Conservation (phyloP, 2,329 filamentous ascomycete genomes). For the Harringtonia aguacate region DNA sequence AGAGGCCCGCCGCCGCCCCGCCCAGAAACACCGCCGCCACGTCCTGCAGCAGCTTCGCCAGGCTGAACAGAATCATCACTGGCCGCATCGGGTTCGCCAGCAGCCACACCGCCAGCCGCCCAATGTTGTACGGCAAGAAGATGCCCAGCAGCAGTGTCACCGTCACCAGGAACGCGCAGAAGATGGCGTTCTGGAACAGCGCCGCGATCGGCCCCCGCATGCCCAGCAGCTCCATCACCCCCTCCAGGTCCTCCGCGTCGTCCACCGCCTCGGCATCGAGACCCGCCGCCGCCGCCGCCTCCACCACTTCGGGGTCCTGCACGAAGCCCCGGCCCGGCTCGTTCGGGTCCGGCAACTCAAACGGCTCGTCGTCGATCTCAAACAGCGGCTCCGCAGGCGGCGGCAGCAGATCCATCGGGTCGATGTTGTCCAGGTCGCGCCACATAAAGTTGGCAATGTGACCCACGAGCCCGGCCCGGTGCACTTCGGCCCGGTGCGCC, state of each 20-base stretch:
- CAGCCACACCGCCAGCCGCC: constrained; percentile 71
- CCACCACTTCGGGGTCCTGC: constrained; percentile 47
- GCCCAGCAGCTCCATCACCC: constrained; percentile 88
- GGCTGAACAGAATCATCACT: constrained; percentile 58
- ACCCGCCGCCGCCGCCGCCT: constrained; percentile 54
- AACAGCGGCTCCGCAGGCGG: constrained; percentile 30
- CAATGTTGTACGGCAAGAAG: constrained; percentile 85
- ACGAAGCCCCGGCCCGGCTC: constrained; percentile 17
- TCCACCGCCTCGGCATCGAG: constrained; percentile 68
- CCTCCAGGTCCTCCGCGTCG: constrained; percentile 89
- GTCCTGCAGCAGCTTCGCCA: constrained; percentile 75
- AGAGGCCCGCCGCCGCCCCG: constrained; percentile 29
- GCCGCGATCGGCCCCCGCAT: constrained; percentile 90
- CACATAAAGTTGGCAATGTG: constrained; percentile 51
- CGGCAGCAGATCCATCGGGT: constrained; percentile 37
- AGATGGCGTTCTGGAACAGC: constrained; percentile 88
- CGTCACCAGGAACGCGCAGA: constrained; percentile 82
- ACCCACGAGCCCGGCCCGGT: constrained; percentile 26
- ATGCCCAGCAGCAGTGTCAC: constrained; percentile 78
- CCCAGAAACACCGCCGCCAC: constrained; percentile 55
- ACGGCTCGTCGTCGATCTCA: constrained; percentile 19
- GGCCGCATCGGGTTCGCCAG: constrained; percentile 71
- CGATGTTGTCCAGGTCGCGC: constrained; percentile 41
- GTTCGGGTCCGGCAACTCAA: constrained; percentile 9
- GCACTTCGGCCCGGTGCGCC: constrained; percentile 4